Conservation (phyloP, 192 early-diverging fungal species). For the Coemansia sp. region DNA sequence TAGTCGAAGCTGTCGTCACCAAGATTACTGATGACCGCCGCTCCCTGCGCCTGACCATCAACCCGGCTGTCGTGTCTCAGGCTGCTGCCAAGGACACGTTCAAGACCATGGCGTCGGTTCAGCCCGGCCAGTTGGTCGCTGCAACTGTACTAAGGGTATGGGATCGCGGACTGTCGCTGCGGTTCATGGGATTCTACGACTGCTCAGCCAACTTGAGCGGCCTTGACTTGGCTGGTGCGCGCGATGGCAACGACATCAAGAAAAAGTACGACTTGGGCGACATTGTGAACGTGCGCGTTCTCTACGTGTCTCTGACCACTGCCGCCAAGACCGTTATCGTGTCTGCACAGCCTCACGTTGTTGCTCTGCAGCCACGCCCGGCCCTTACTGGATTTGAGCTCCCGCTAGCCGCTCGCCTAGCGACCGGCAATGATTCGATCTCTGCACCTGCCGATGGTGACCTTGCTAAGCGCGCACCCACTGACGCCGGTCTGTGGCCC, state of each 20-base stretch:
- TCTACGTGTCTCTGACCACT: constrained; percentile 71
- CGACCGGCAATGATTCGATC: constrained; percentile 7
- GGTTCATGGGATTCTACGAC: constrained; percentile 84
- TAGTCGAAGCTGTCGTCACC: constrained; percentile 66
- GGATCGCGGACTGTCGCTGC: constrained; percentile 66
- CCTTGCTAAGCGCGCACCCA: constrained; percentile 13
- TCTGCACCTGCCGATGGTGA: constrained; percentile 8
- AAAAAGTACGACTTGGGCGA: constrained; percentile 61
- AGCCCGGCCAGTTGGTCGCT: constrained; percentile 74
- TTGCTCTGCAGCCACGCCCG: constrained; percentile 52
- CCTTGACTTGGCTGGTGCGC: constrained; percentile 64
- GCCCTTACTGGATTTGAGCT: constrained; percentile 42
- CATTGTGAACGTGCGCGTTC: constrained; percentile 67
- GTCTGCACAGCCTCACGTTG: constrained; percentile 60
- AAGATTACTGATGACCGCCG: constrained; percentile 63
- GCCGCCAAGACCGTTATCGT: constrained; percentile 65
- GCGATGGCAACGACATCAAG: constrained; percentile 55
- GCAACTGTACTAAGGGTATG: constrained; percentile 65
- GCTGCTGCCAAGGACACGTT: constrained; percentile 57
- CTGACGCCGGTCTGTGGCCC: constrained; percentile 50
- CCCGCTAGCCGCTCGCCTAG: constrained; percentile 33
- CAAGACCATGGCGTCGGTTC: constrained; percentile 73
- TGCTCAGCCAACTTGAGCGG: constrained; percentile 53
- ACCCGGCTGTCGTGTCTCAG: constrained; percentile 61
- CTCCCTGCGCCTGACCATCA: constrained; percentile 67